Base-by-base conservation (phyloP, 345 rosid species). In the Barbarea vulgaris region DNA sequence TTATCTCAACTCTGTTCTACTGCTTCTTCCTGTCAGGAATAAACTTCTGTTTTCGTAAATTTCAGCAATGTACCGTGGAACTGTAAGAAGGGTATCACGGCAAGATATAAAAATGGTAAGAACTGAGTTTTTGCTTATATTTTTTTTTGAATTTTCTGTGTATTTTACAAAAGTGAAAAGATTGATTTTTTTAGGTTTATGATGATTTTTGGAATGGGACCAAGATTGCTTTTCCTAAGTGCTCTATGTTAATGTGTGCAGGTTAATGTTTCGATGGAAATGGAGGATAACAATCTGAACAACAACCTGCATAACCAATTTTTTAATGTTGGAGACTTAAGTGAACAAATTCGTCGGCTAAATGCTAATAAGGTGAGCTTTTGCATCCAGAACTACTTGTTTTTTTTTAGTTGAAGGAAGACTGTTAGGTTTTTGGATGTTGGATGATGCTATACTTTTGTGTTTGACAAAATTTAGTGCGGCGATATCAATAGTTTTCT, bases 291-390 rank as follows among this genome's bases (percentile, higher is more conserved):
- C 9, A 82, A 84, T 83, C 82, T 77, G 7, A 88, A 60, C 78
- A 82, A 84, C 70, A 85, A 90, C 9, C 18, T 44, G 50, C 9
- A n/a, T n/a, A 7, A 15, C 18, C 50, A 44, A 77, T 82, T 80
- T 81, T 83, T 69, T 73, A 83, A 68, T 62, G 87, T 85, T n/a
- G 97, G 97, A 33, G 94, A 91, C 21, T 67, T 88, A 74, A 78
- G 81, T 62, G 91, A 89, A 74, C 83, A 87, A 58, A 89, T 93
- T 72, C 82, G 74, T 53, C 89, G 88, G 91, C 82, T 90, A 27
- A 92, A 89, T 75, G 71, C 68, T 48, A 89, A 90, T 61, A 95
- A 90, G 94, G 98, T 90, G 75, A 54, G 79, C 15, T 30, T 69
- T 21, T 66, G 17, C 30, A 12, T 31, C 21, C 24, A 19, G 6